These are phyloP conservation scores for Corrigiola litoralis DNA, from an alignment of 179 eudicot genomes.

Conservation along the genomic window DNA sequence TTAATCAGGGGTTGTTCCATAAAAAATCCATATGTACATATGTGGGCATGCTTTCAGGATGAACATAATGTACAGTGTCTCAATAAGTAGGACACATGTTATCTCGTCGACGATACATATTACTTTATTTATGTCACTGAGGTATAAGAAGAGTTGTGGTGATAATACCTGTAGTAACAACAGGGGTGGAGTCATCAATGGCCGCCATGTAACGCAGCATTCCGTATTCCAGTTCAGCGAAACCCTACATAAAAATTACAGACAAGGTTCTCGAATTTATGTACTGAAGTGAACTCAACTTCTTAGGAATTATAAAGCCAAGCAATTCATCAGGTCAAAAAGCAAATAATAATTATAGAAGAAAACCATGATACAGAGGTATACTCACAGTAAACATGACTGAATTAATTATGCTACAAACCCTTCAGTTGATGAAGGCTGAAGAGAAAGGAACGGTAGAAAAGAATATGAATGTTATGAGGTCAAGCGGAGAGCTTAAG, in stretches of 20 bases:
- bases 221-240: conserved; percentile 96
- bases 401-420: too few relatives aligned
- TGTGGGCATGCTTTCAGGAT: background rate
- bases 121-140: background rate
- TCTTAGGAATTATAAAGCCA: background rate
- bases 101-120: background rate
- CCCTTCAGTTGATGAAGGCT: too few relatives aligned
- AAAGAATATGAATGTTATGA: too few relatives aligned
- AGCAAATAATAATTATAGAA: too few relatives aligned
- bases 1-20: background rate
- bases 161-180: conserved; percentile 78
- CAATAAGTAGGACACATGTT: background rate
- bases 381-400: too few relatives aligned
- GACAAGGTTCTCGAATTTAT: background rate
- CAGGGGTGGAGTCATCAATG: conserved; percentile 82
- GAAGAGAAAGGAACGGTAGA: too few relatives aligned
- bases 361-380: too few relatives aligned
- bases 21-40: background rate
- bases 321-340: too few relatives aligned
- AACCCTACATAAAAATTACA: conserved; percentile 50
- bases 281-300: too few relatives aligned
- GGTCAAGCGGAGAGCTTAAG: too few relatives aligned
- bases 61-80: background rate
- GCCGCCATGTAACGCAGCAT: conserved; percentile 97
- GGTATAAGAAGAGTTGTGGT: too few relatives aligned